These are phyloP conservation scores for Fusarium albosuccineum DNA, from an alignment of 2,329 filamentous ascomycete species.

Conservation along the genomic window DNA sequence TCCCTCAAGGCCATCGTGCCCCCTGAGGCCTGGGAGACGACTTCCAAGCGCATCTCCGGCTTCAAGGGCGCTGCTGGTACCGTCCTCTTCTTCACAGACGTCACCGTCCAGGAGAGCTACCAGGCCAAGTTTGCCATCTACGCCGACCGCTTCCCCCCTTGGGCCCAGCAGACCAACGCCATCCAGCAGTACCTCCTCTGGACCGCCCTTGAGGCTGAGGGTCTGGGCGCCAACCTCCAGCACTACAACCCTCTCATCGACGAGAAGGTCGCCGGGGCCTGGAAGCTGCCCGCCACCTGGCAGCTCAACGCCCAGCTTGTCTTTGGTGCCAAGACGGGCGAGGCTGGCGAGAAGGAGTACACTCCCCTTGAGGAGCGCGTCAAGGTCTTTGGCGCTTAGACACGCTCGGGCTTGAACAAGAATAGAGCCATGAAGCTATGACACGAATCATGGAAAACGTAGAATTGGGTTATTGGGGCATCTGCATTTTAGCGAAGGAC, in stretches of 20 bases:
- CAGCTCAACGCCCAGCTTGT: constrained; percentile 86
- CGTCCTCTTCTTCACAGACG: constrained; percentile 90
- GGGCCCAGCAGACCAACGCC: constrained; percentile 81
- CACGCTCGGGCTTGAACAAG: neutral
- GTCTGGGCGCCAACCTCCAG: constrained; percentile 89
- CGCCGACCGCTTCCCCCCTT: constrained; percentile 82
- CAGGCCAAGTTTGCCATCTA: constrained; percentile 79
- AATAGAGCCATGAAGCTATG: constrained; percentile 12
- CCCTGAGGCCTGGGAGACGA: constrained; percentile 70
- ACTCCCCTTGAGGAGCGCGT: constrained; percentile 74
- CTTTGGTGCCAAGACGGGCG: constrained; percentile 75
- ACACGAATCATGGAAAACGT: constrained; percentile 12
- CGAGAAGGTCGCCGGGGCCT: constrained; percentile 74
- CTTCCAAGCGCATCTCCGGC: constrained; percentile 56
- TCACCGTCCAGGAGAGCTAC: constrained; percentile 72
- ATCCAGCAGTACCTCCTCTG: constrained; percentile 85
- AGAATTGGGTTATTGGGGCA: constrained; percentile 10
- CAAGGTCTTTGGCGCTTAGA: constrained; percentile 71
- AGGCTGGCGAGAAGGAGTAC: constrained; percentile 73
- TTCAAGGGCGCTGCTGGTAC: constrained; percentile 84
- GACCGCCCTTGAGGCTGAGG: constrained; percentile 85
- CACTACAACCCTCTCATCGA: constrained; percentile 94
- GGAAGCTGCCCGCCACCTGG: constrained; percentile 80
- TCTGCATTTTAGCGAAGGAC: constrained; percentile 28
- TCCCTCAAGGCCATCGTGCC: constrained; percentile 69